phyloP scores from a whole-genome alignment of 164 flowering plant genomes.

The Saururus chinensis region DNA sequence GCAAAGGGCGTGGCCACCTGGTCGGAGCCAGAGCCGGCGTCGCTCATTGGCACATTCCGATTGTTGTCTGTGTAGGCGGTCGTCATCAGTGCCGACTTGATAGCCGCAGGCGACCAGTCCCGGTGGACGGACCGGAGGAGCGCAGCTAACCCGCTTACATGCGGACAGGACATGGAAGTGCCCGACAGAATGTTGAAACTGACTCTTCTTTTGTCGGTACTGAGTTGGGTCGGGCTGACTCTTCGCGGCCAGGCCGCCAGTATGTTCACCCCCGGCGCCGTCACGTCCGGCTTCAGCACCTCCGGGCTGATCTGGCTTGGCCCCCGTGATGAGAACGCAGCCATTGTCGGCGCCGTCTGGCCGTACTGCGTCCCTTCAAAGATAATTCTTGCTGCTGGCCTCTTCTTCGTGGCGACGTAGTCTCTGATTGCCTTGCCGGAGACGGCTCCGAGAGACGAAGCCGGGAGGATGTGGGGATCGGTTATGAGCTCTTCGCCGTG shows the following conservation, averaged over 20 bases:
- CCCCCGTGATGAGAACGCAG: slow-evolving; percentile 69
- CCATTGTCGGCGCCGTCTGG: slow-evolving; percentile 49
- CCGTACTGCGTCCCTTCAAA: slow-evolving; percentile 45
- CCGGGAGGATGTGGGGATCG: slow-evolving; percentile 52
- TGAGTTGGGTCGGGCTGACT: slow-evolving; percentile 29
- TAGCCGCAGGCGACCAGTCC: slow-evolving; percentile 61
- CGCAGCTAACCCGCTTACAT: slow-evolving; percentile 61
- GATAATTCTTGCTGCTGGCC: slow-evolving; percentile 31
- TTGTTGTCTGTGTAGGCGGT: slow-evolving; percentile 47
- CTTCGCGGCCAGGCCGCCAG: slow-evolving; percentile 67
- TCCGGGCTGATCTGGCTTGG: slow-evolving; percentile 37
- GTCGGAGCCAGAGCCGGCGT: slow-evolving; percentile 15
- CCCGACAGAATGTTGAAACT: slow-evolving; percentile 58
- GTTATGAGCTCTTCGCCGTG: slow-evolving; percentile 59
- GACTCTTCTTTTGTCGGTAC: slow-evolving; percentile 41
- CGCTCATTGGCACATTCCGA: slow-evolving; percentile 24
- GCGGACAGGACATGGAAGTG: slow-evolving; percentile 84
- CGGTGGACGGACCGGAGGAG: slow-evolving; percentile 45
- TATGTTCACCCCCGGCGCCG: slow-evolving; percentile 69
- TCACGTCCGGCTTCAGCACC: slow-evolving; percentile 66
- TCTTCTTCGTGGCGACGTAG: slow-evolving; percentile 17
- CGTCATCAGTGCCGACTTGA: slow-evolving; percentile 78
- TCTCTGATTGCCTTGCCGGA: slow-evolving; percentile 31
- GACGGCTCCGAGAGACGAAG: slow-evolving; percentile 34
- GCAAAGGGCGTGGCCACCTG: slow-evolving; percentile 40